A percentile compares a stretch with the other conserved stretches of the same genome.
Evolutionary conservation across 2,329 filamentous ascomycete species (phyloP).

Genomic region (Stemphylium lycopersici): DNA sequence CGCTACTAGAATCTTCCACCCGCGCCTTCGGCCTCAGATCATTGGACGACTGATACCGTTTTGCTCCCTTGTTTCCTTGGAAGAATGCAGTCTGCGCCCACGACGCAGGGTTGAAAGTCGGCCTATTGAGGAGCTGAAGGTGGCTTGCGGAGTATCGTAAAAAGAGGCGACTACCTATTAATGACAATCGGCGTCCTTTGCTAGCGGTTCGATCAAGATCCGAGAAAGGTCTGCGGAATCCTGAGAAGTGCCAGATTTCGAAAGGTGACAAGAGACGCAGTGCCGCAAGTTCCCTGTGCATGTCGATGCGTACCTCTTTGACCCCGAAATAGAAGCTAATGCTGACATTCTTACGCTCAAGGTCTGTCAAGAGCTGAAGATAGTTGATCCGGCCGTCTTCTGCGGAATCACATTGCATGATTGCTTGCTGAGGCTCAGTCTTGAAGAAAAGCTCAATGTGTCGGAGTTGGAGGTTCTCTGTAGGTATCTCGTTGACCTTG

Average conservation of each 20-base stretch:
- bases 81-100: slow-evolving; percentile 18
- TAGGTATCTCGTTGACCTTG: slow-evolving; percentile 3
- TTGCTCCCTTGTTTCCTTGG: not conserved
- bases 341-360: slow-evolving; percentile 8
- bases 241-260: slow-evolving; percentile 1
- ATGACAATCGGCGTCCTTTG: not conserved
- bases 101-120: slow-evolving; percentile 3
- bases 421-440: slow-evolving; percentile 9
- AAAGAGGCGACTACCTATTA: slow-evolving; percentile 7
- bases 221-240: not conserved
- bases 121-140: slow-evolving; percentile 16
- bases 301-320: not conserved
- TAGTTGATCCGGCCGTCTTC: slow-evolving; percentile 8
- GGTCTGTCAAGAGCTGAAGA: not conserved
- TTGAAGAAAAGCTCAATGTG: slow-evolving; percentile 20
- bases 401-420: slow-evolving; percentile 11
- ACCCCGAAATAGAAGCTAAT: slow-evolving; percentile 9
- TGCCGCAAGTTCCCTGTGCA: slow-evolving; percentile 8
- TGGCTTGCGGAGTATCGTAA: slow-evolving; percentile 11
- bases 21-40: not conserved
- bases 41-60: not conserved
- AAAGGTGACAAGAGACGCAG: slow-evolving; percentile 2
- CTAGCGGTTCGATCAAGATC: slow-evolving; percentile 5
- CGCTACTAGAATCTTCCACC: not conserved
- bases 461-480: slow-evolving; percentile 6